phyloP scores from a whole-genome alignment of 176 grass and related monocot species.

The Aegilops umbellulata region DNA sequence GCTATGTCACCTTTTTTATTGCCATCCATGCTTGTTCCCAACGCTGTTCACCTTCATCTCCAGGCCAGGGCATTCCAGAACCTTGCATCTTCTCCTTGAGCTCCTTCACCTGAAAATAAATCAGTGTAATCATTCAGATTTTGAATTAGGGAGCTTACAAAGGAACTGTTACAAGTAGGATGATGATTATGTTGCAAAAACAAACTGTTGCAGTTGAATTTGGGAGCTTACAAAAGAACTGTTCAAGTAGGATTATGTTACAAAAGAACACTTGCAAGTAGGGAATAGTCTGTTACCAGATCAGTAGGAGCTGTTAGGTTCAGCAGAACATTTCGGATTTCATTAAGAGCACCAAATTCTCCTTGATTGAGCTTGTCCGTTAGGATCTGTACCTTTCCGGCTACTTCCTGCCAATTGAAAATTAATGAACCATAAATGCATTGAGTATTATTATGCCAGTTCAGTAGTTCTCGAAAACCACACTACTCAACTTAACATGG shows the following conservation, averaged over 20 bases:
- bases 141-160: not conserved
- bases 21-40: slow-evolving; percentile 89
- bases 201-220: not conserved
- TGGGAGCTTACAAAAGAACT: not conserved
- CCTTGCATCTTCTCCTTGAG: slow-evolving; percentile 79
- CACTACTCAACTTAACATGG: not conserved
- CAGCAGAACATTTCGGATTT: slow-evolving; percentile 71
- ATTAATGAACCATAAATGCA: not conserved
- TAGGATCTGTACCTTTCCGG: slow-evolving; percentile 48
- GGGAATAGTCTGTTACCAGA: slow-evolving; percentile 45
- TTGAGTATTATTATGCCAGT: not conserved
- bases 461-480: not conserved
- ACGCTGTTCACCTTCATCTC: slow-evolving; percentile 71
- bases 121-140: not conserved
- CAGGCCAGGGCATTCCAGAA: slow-evolving; percentile 93
- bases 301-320: slow-evolving; percentile 53
- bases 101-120: slow-evolving; percentile 54
- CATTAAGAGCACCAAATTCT: slow-evolving; percentile 64
- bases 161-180: not conserved
- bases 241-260: not conserved
- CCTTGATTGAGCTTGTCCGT: slow-evolving; percentile 55
- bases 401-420: slow-evolving; percentile 56
- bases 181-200: not conserved
- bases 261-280: not conserved
- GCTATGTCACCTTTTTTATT: slow-evolving; percentile 58